Conservation (phyloP, 495 filamentous ascomycete genomes). For the Hypoxylon lenormandii region DNA sequence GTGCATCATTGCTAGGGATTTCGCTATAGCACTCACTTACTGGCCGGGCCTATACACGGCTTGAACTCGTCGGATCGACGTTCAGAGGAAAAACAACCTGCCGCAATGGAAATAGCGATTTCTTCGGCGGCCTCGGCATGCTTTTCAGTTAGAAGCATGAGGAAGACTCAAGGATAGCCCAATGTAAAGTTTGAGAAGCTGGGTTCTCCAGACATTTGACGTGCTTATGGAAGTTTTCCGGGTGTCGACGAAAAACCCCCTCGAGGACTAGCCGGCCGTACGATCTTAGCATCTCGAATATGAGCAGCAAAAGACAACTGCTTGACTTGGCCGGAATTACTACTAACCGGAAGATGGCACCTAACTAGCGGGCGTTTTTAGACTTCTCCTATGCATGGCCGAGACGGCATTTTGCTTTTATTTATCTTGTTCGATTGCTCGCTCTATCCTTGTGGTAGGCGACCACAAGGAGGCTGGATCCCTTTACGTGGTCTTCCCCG, state of each 20-base stretch:
- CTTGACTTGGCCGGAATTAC: constrained; percentile 35
- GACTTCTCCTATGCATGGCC: constrained; percentile 64
- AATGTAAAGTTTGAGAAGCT: constrained; percentile 30
- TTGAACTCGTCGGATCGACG: constrained; percentile 38
- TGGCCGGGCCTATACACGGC: constrained; percentile 48
- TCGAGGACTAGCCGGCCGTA: constrained; percentile 18
- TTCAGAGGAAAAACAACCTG: constrained; percentile 10
- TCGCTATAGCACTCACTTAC: constrained; percentile 50
- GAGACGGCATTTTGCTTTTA: constrained; percentile 56
- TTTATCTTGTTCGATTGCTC: constrained; percentile 55
- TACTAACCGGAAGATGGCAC: constrained; percentile 43
- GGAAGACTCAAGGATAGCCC: constrained; percentile 36
- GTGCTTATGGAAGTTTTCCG: constrained; percentile 37
- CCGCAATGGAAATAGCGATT: constrained; percentile 31
- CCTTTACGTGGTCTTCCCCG: constrained; percentile 50
- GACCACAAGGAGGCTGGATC: constrained; percentile 54
- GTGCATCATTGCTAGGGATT: constrained; percentile 47
- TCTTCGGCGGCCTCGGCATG: constrained; percentile 30
- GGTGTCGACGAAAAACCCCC: constrained; percentile 23
- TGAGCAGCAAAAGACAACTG: constrained; percentile 32
- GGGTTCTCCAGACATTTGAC: constrained; percentile 33
- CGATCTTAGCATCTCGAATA: constrained; percentile 33
- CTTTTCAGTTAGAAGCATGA: constrained; percentile 33
- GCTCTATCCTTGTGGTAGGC: constrained; percentile 57
- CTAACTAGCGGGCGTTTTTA: constrained; percentile 53